These are phyloP conservation scores for Debaryomyces nepalensis DNA, from an alignment of 1,139 yeast species.

Conservation along the genomic window DNA sequence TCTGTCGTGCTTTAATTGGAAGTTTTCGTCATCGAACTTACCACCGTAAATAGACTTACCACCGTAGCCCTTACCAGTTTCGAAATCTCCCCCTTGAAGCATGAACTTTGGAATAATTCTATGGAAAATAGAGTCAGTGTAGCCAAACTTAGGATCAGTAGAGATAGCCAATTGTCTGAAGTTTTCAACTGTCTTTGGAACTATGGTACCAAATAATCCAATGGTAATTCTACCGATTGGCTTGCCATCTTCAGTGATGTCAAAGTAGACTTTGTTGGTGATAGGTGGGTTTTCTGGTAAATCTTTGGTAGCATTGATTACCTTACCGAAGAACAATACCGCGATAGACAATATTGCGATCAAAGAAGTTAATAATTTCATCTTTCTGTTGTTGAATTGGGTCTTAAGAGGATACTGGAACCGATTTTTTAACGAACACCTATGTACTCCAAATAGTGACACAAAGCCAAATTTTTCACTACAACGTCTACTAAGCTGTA, in stretches of 20 bases:
- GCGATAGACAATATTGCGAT: conserved; percentile 25
- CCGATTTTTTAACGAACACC: conserved; percentile 4
- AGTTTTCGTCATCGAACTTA: conserved; percentile 62
- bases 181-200: conserved; percentile 63
- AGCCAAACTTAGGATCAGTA: conserved; percentile 59
- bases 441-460: conserved; percentile 3
- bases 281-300: conserved; percentile 57
- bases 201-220: conserved; percentile 72
- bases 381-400: conserved; percentile 17
- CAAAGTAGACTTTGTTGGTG: conserved; percentile 83
- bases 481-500: not conserved
- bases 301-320: conserved; percentile 28
- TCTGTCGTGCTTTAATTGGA: conserved; percentile 58
- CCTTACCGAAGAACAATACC: conserved; percentile 26
- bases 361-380: conserved; percentile 35
- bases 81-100: conserved; percentile 69
- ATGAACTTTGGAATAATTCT: conserved; percentile 61
- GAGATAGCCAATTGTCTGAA: conserved; percentile 62
- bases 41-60: conserved; percentile 64
- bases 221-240: conserved; percentile 68
- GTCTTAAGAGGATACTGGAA: not conserved
- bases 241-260: conserved; percentile 79
- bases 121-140: conserved; percentile 58
- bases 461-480: conserved; percentile 3
- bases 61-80: conserved; percentile 62